Conservation (phyloP, 78 protist genomes). For the Dictyostelium firmibasis region DNA sequence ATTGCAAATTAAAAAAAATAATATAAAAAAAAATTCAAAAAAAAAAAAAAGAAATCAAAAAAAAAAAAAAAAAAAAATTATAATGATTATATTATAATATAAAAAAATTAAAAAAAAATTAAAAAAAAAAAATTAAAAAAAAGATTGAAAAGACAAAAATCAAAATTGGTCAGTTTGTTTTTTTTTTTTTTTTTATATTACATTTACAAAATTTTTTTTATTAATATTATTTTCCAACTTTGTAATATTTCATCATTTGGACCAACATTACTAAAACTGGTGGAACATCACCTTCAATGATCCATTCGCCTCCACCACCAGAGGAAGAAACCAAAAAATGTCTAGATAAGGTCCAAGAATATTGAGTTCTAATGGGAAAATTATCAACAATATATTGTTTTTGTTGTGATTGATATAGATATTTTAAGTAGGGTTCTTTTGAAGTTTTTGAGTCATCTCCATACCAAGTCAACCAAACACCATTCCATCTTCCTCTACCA, state of each 20-base stretch:
- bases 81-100: no score
- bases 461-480: constrained; percentile 73
- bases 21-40: neutral
- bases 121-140: neutral
- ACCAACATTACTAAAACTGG: constrained; percentile 73
- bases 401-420: constrained; percentile 39
- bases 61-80: no score
- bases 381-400: constrained; percentile 38
- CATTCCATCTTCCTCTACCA: constrained; percentile 75
- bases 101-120: no score
- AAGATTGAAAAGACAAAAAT: neutral
- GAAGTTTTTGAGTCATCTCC: neutral
- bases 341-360: constrained; percentile 69
- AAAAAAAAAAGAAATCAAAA: neutral
- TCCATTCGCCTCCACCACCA: constrained; percentile 59
- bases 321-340: constrained; percentile 54
- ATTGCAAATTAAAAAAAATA: no score
- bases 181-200: no score
- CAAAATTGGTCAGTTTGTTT: no score
- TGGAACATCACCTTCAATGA: constrained; percentile 69
- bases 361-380: constrained; percentile 48
- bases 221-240: neutral
- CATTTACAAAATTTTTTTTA: no score
- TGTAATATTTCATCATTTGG: constrained; percentile 75
- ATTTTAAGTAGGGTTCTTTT: constrained; percentile 53